Base-by-base conservation (phyloP, 2,329 filamentous ascomycete species). In the Orbilia brochopaga region DNA sequence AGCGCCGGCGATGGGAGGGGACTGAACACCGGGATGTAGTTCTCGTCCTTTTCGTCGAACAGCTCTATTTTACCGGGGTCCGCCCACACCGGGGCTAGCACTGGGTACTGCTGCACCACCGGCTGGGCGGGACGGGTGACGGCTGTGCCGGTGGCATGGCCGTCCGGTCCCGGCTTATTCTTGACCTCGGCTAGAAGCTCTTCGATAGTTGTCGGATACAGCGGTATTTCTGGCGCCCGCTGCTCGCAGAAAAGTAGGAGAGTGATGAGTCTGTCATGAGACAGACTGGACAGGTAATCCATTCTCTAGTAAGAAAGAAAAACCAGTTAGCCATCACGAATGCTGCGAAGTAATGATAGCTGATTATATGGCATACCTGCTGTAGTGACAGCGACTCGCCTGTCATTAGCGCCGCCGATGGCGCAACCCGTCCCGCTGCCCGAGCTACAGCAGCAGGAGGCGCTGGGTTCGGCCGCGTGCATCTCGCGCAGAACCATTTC, bases 401-500 rank as follows among this genome's bases (percentile, higher is more conserved):
- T 21, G 44, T 48, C 19, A 19, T 21, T 48, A 3, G 4, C 8
- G 8, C 44, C 17, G 19, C 6, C 19, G 27, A 23, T 1, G 67
- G 64, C 11, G 1, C 7, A 1, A 1, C 1, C 48, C 2, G 7
- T 37, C 1, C 48, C 50, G 27, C 27, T 8, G 27, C 17, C 35
- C 46, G 7, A 42, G 44, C 32, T 48, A 70, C 3, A 23, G 61
- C 40, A 69, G n/a, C n/a, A 63, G 65, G 11, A 55, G 81, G 69
- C 78, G 82, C 74, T 82, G 81, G 55, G 79, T 82, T 78, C 82
- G n/a, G 85, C 52, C 77, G 80, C 65, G 78, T 78, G 78, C 90
- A 93, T 27, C 84, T 81, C 5, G 80, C 80, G 77, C 90, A 94
- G 77, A 87, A 85, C 90, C 90, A 94, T 74, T 87, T 85, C 69